phyloP scores from a whole-genome alignment of 139 green algal genomes.

The Micractinium sp. region DNA sequence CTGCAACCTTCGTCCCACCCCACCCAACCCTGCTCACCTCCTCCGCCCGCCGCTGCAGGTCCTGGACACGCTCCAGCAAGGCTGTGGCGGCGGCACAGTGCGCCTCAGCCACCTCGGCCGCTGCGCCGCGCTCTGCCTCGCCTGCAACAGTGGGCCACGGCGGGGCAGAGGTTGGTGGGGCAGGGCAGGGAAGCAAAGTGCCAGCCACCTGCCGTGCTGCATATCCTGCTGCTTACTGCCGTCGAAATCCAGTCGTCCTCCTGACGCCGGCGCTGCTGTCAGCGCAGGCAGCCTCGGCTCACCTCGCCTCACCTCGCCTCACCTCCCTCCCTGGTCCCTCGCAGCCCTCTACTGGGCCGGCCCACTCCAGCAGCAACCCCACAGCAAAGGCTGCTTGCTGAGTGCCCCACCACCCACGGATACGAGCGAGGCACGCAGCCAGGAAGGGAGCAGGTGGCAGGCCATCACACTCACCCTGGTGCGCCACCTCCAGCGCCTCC shows the following conservation, averaged over 20 bases:
- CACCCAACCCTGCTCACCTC: background rate
- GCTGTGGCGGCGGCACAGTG: background rate
- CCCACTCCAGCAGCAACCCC: too few relatives aligned
- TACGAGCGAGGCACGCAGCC: too few relatives aligned
- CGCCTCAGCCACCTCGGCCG: background rate
- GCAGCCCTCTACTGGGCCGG: too few relatives aligned
- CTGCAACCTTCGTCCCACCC: background rate
- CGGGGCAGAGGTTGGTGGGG: background rate
- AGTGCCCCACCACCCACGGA: too few relatives aligned
- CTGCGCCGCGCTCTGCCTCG: background rate
- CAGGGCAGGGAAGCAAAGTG: background rate
- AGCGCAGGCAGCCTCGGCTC: background rate
- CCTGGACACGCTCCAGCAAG: constrained; percentile 4
- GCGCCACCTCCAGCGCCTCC: background rate
- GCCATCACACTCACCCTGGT: background rate
- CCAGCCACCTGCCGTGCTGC: too few relatives aligned
- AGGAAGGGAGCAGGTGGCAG: too few relatives aligned
- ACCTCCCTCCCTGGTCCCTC: background rate
- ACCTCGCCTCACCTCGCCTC: too few relatives aligned
- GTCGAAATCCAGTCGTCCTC: too few relatives aligned
- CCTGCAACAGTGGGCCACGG: background rate
- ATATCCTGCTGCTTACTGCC: too few relatives aligned
- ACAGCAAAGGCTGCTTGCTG: too few relatives aligned
- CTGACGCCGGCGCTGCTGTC: background rate
- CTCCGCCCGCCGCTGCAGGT: constrained; percentile 17